Conservation (phyloP, 2,329 filamentous ascomycete genomes). For the Lomentospora prolificans region DNA sequence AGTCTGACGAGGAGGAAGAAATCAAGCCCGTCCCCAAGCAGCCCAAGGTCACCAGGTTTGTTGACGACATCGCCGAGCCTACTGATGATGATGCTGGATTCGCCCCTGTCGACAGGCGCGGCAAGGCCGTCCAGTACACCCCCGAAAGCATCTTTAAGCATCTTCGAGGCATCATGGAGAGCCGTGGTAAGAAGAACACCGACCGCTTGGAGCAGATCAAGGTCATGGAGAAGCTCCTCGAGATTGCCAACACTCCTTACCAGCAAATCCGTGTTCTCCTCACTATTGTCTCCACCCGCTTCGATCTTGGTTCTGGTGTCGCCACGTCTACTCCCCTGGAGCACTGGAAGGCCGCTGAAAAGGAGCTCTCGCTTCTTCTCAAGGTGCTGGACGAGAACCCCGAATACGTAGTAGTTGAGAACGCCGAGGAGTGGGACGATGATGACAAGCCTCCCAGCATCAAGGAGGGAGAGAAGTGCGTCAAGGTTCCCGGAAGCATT, state of each 20-base stretch:
- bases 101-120: conserved; percentile 77
- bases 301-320: conserved; percentile 77
- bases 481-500: conserved; percentile 87
- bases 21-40: conserved; percentile 28
- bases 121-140: conserved; percentile 83
- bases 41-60: conserved; percentile 31
- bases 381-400: conserved; percentile 68
- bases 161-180: conserved; percentile 84
- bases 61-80: conserved; percentile 32
- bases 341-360: conserved; percentile 91
- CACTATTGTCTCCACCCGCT: conserved; percentile 84
- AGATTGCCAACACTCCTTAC: conserved; percentile 84
- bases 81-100: conserved; percentile 72
- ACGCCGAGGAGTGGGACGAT: conserved; percentile 96
- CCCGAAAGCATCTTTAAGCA: conserved; percentile 98
- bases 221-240: conserved; percentile 90
- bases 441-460: conserved; percentile 84
- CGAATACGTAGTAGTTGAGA: conserved; percentile 79
- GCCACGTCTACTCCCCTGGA: conserved; percentile 81
- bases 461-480: conserved; percentile 63
- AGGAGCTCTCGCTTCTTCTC: conserved; percentile 71
- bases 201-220: conserved; percentile 90
- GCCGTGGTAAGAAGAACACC: conserved; percentile 97
- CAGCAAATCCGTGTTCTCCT: conserved; percentile 88
- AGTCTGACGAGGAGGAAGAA: conserved; percentile 64